phyloP scores from a whole-genome alignment of 2,329 filamentous ascomycete genomes.

The Trichoderma koningiopsis region DNA sequence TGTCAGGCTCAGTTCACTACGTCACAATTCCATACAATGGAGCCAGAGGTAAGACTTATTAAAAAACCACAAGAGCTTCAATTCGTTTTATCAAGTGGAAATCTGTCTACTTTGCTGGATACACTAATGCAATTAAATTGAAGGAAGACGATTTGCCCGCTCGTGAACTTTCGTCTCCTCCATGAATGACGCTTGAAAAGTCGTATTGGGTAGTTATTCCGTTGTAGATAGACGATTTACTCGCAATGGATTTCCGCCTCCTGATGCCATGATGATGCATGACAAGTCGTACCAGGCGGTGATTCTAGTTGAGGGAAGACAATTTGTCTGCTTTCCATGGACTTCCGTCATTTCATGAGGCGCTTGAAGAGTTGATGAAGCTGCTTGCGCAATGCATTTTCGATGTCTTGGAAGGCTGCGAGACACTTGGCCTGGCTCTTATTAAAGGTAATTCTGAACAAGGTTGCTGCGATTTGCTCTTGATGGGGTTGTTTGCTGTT shows the following conservation, averaged over 20 bases:
- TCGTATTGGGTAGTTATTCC: no score
- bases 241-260: no score
- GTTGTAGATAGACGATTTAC: no score
- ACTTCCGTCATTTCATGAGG: no score
- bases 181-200: no score
- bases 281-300: slow-evolving; percentile 30
- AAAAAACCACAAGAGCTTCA: slow-evolving; percentile 55
- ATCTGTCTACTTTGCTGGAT: slow-evolving; percentile 35
- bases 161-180: no score
- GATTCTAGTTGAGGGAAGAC: slow-evolving; percentile 35
- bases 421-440: not conserved
- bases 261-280: no score
- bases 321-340: not conserved
- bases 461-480: not conserved
- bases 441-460: not conserved
- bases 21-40: not conserved
- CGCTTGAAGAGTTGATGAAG: no score
- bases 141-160: not conserved
- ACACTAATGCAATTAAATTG: slow-evolving; percentile 41
- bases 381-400: not conserved
- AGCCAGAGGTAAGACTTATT: slow-evolving; percentile 54
- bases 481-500: not conserved
- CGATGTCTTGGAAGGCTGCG: not conserved
- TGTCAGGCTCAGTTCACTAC: not conserved
- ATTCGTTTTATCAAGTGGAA: slow-evolving; percentile 39